Percentiles rank a stretch among this genome's conserved stretches.
Evolutionary conservation across 768 basidiomycete genomes (phyloP).

Genomic region (Coprinellus micaceus): DNA sequence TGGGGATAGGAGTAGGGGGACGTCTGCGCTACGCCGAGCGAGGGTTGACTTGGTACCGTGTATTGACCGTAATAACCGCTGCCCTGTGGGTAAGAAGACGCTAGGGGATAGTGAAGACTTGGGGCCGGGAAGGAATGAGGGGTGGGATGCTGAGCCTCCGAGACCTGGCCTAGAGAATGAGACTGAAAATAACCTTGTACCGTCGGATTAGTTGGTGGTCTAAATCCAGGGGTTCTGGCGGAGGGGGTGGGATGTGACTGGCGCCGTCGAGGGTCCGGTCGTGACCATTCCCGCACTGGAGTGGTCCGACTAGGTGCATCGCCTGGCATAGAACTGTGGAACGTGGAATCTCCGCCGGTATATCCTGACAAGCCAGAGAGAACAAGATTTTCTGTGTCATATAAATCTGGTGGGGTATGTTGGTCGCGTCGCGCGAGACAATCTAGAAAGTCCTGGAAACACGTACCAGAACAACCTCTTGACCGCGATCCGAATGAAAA

Average conservation of each 20-base stretch:
- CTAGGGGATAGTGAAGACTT: conserved; percentile 23
- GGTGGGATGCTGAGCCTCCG: background rate
- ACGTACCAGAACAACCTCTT: background rate
- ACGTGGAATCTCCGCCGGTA: background rate
- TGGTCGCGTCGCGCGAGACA: background rate
- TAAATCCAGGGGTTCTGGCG: background rate
- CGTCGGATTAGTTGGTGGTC: background rate
- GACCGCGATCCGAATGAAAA: background rate
- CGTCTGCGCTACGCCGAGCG: conserved; percentile 33
- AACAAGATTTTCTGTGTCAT: conserved; percentile 1
- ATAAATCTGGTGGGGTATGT: background rate
- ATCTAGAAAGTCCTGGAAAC: conserved; percentile 6
- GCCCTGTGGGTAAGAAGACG: conserved; percentile 30
- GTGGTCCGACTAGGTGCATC: background rate
- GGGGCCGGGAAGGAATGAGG: conserved; percentile 20
- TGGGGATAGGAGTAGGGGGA: conserved; percentile 32
- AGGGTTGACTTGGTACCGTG: conserved; percentile 41
- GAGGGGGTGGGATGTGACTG: background rate
- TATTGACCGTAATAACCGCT: conserved; percentile 42
- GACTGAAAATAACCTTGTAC: conserved; percentile 17
- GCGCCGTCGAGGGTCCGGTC: background rate
- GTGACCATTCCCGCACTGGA: background rate
- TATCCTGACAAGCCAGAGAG: background rate
- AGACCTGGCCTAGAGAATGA: conserved; percentile 11
- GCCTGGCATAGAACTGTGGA: background rate